Conservation (phyloP, 345 rosid genomes). For the Boechera divaricarpa region DNA sequence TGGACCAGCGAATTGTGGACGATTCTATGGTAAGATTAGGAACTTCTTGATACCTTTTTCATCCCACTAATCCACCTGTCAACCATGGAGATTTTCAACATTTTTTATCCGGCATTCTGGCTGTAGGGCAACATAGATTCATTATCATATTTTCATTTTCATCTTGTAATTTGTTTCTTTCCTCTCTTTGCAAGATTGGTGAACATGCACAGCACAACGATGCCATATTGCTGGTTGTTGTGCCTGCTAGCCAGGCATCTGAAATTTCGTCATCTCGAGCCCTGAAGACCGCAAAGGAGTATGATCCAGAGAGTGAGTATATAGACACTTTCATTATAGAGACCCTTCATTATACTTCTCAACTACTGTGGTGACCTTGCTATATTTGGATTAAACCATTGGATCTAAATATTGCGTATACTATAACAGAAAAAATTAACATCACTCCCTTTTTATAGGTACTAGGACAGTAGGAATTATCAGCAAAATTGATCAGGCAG, state of each 20-base stretch:
- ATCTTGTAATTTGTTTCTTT: constrained; percentile 12
- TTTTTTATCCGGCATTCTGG: background rate
- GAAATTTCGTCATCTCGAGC: constrained; percentile 93
- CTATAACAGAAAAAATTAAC: background rate
- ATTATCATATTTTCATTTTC: constrained; percentile 25
- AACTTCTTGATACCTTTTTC: constrained; percentile 21
- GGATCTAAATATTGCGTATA: background rate
- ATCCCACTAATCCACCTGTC: constrained; percentile 14
- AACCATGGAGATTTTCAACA: constrained; percentile 14
- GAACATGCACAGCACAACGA: constrained; percentile 87
- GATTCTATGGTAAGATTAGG: constrained; percentile 75
- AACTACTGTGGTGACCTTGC: constrained; percentile 11
- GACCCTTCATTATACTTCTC: constrained; percentile 22
- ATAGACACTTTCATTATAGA: constrained; percentile 6
- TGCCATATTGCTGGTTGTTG: constrained; percentile 82
- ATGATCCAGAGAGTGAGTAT: constrained; percentile 79
- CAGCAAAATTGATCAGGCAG: constrained; percentile 97
- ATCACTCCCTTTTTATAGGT: constrained; percentile 51
- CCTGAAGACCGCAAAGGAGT: constrained; percentile 86
- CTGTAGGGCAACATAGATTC: constrained; percentile 18
- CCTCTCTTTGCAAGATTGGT: constrained; percentile 54
- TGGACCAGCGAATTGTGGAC: constrained; percentile 90
- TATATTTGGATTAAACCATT: constrained; percentile 23
- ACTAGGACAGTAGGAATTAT: constrained; percentile 94
- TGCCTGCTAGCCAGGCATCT: constrained; percentile 90